Percentiles rank a stretch among this genome's conserved stretches.
These are phyloP conservation scores for Mycena pura DNA, from an alignment of 768 basidiomycete species.

Conservation along the genomic window DNA sequence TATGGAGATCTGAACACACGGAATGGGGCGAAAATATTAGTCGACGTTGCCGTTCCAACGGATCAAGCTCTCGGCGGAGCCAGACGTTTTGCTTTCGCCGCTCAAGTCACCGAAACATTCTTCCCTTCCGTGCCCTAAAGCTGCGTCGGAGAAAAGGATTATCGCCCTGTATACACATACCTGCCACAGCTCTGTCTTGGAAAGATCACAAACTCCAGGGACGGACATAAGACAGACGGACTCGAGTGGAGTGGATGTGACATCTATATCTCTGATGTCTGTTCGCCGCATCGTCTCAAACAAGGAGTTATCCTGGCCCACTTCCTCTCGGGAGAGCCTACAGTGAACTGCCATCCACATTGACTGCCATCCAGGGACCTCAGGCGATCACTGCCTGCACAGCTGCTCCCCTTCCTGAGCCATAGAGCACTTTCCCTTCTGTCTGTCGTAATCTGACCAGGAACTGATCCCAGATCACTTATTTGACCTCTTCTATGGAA, in stretches of 20 bases:
- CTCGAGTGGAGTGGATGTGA: constrained; percentile 8
- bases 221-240: constrained; percentile 11
- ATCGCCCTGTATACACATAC: no score
- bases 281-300: constrained; percentile 1
- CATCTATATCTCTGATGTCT: constrained; percentile 8
- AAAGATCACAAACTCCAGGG: constrained; percentile 17
- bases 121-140: no score
- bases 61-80: constrained; percentile 16
- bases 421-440: constrained; percentile 23
- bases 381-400: neutral
- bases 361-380: neutral
- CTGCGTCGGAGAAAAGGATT: no score
- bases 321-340: neutral
- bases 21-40: neutral
- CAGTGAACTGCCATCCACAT: neutral
- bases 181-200: constrained; percentile 8
- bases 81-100: neutral
- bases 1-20: neutral
- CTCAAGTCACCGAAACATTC: constrained; percentile 1
- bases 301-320: neutral
- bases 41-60: neutral
- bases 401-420: neutral
- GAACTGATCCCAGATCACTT: constrained; percentile 25
- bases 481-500: constrained; percentile 21
- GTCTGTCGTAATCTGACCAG: constrained; percentile 24